Base-by-base conservation (phyloP, 2,329 filamentous ascomycete genomes). In the Zasmidium cellare region DNA sequence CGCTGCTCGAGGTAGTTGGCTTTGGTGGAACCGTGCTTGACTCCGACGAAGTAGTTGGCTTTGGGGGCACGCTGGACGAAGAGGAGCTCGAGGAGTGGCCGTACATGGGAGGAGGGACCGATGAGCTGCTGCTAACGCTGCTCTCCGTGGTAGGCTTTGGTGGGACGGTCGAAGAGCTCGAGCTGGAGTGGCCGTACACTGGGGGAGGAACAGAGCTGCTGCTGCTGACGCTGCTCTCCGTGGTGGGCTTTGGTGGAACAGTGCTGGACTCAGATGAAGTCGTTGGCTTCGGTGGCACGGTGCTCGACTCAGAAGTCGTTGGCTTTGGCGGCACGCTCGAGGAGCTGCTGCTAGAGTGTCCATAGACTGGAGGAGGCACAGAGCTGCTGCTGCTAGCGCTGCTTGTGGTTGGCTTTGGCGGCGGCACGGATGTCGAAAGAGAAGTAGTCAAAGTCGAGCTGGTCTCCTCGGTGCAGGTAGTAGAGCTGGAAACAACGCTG, bases 381-480 rank as follows among this genome's bases (percentile, higher is more conserved):
- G 53, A 18, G 35, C 35, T 41, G 35, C 35, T 41, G 16, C 35
- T 41, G 35, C 28, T 31, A 7, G 14, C 28, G 28, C 35, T 41
- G 35, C 35, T 41, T 9, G 35, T 41, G n/a, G 35, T 41, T n/a
- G 35, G 35, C 35, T 41, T 41, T 41, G 35, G 35, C 16, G 35
- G 35, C 3, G 35, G 35, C 28, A 46, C 50, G 14, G 57, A 54
- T 11, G 57, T 55, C 28, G 31, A 41, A 18, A 41, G 7, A 6
- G 35, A 49, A 25, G 18, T 53, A 20, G 50, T 56, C 35, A 48
- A 23, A 41, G 35, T 41, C 9, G 44, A 25, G 38, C 41, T 41
- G 6, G 44, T 46, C 41, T 55, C 46, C 35, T 55, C 51, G 9
- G 47, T 48, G 51, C 46, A 47, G 23, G 56, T 41, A 16, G 50